Evolutionary conservation across 768 basidiomycete species (phyloP), one percentile per base, ranked within the genome.

Genomic region (Kwoniella heveanensis): DNA sequence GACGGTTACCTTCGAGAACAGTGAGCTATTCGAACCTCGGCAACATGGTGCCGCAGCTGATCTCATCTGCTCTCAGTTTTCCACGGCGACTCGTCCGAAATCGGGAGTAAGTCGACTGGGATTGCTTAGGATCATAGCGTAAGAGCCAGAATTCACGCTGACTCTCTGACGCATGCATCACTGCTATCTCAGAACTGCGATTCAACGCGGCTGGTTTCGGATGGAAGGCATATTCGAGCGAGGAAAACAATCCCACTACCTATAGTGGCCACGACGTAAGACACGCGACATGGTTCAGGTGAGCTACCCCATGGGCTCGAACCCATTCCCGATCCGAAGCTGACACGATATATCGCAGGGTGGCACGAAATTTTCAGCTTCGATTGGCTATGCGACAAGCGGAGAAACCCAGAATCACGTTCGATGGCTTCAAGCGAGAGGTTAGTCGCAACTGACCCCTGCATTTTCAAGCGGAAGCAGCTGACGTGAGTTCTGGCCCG

Each of bases 341-440:
- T 8, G 21, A 49, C 53, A 9, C 53, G n/a, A n/a, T 36, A 7
- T 2, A 37, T 2, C 59, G 50, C 65, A 82, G 83, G 51, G 94
- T 96, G 29, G 96, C 92, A 46, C 86, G 96, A 36, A 87, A 88
- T 65, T 97, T 91, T 73, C 94, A 96, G 81, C 86, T 99, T 22
- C 85, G 91, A 51, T 82, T 97, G 32, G 90, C 88, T 7, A 81
- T 93, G 76, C 88, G 89, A 74, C 71, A 77, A 54, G 71, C 77
- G 30, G 76, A 77, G 87, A 91, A 79, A 84, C 88, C 76, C 50
- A 84, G 86, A 71, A 88, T 91, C 69, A 88, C 84, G n/a, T 97
- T 97, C 72, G 96, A 98, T 65, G 94, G 94, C 10, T 97, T 99
- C 81, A 81, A 86, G 78, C 85, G 91, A 62, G 94, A 96, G 83